Evolutionary conservation across 371 early-diverging fungal genomes (phyloP).

Genomic region (Agmasoma carcini): DNA sequence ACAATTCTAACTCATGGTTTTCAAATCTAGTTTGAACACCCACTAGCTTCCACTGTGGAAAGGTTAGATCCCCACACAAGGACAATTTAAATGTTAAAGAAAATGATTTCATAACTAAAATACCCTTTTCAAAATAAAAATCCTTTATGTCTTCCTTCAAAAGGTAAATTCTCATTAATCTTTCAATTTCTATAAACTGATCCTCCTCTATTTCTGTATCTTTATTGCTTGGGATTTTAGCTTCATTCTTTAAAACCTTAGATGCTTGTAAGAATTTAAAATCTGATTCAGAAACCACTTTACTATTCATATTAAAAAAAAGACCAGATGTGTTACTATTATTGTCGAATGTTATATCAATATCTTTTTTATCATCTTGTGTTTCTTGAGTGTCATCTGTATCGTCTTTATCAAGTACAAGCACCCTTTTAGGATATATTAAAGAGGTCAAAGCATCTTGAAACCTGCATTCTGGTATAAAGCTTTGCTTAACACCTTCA

Average conservation of each 20-base stretch:
- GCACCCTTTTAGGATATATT: too few species aligned
- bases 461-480: conserved; percentile 1
- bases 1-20: background rate
- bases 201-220: conserved; percentile 1
- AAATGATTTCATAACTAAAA: conserved; percentile 5
- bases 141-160: conserved; percentile 20
- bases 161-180: conserved; percentile 30
- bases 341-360: too few species aligned
- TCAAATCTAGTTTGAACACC: conserved; percentile 2
- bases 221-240: background rate
- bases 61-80: conserved; percentile 25
- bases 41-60: conserved; percentile 28
- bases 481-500: conserved; percentile 12
- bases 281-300: too few species aligned
- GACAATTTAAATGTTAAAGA: conserved; percentile 18
- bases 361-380: too few species aligned
- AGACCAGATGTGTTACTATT: too few species aligned
- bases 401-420: too few species aligned
- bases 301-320: too few species aligned
- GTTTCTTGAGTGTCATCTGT: too few species aligned
- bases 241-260: too few species aligned
- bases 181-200: conserved; percentile 11
- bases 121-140: conserved; percentile 16
- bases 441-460: too few species aligned
- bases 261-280: too few species aligned